Evolutionary conservation across 2,329 filamentous ascomycete genomes (phyloP).

Genomic region (Ophiostoma novo-ulmi): DNA sequence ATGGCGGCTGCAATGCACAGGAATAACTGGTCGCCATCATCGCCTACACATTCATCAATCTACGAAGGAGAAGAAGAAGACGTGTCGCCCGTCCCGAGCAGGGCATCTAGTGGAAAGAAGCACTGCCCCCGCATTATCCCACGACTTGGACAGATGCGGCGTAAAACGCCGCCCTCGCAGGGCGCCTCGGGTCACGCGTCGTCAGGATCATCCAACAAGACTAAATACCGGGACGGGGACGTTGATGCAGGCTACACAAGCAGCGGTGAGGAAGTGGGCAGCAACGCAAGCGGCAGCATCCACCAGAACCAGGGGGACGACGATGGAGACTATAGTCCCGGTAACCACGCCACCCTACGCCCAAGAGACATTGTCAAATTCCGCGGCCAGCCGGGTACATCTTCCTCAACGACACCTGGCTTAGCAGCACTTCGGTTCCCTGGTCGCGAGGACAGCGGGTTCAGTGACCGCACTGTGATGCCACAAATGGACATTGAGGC

Average conservation of each 20-base stretch:
- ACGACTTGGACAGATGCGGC: constrained; percentile 21
- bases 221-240: constrained; percentile 6
- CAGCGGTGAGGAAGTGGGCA: constrained; percentile 22
- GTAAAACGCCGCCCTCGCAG: constrained; percentile 18
- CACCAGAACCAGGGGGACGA: constrained; percentile 35
- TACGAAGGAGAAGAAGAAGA: constrained; percentile 24
- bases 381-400: constrained; percentile 20
- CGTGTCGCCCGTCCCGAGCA: neutral
- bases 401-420: neutral
- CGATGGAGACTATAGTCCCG: constrained; percentile 32
- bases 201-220: neutral
- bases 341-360: constrained; percentile 40
- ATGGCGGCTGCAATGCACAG: constrained; percentile 13
- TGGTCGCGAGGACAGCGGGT: constrained; percentile 24
- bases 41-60: constrained; percentile 20
- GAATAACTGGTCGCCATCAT: constrained; percentile 19
- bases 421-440: constrained; percentile 12
- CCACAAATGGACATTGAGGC: constrained; percentile 11
- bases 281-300: constrained; percentile 19
- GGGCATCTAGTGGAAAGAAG: constrained; percentile 18
- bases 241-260: constrained; percentile 10
- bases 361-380: constrained; percentile 41
- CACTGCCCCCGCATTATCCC: constrained; percentile 21
- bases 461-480: constrained; percentile 24
- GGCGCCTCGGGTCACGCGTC: neutral